These are phyloP conservation scores for Saccharomycopsis sp. DNA, from an alignment of 805 yeast genomes.

Conservation along the genomic window DNA sequence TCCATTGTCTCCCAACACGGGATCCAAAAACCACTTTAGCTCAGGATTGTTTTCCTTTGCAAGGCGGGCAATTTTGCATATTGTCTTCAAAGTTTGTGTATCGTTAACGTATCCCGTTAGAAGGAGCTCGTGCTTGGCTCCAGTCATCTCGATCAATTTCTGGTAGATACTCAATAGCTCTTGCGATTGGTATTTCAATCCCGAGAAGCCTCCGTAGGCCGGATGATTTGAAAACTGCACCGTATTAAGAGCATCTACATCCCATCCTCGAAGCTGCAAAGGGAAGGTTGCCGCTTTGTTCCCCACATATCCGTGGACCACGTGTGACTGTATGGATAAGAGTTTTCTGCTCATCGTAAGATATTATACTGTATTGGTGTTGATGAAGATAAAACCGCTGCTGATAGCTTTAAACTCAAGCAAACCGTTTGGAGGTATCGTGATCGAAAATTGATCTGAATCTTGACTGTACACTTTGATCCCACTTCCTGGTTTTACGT, in stretches of 20 bases:
- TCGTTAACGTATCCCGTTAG: slow-evolving; percentile 78
- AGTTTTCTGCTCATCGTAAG: slow-evolving; percentile 21
- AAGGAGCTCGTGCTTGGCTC: slow-evolving; percentile 52
- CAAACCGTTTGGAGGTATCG: no score
- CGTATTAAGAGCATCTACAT: slow-evolving; percentile 83
- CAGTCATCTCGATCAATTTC: slow-evolving; percentile 47
- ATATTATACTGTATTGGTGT: not conserved
- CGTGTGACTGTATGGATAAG: slow-evolving; percentile 78
- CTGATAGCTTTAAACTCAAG: no score
- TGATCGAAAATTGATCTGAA: no score
- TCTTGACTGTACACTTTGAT: no score
- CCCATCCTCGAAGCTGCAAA: slow-evolving; percentile 81
- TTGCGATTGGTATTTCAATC: slow-evolving; percentile 41
- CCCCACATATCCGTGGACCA: slow-evolving; percentile 94
- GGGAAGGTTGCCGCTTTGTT: slow-evolving; percentile 89
- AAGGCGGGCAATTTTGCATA: slow-evolving; percentile 33
- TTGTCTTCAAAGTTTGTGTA: slow-evolving; percentile 44
- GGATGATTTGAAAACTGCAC: slow-evolving; percentile 90
- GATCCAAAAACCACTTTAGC: slow-evolving; percentile 69
- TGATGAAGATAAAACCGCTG: not conserved
- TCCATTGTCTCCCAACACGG: slow-evolving; percentile 91
- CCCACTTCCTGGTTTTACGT: no score
- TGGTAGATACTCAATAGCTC: slow-evolving; percentile 43
- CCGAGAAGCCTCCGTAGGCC: slow-evolving; percentile 67
- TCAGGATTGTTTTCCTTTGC: slow-evolving; percentile 3